Conservation (phyloP, 495 filamentous ascomycete genomes). For the Penicillium ucsense region DNA sequence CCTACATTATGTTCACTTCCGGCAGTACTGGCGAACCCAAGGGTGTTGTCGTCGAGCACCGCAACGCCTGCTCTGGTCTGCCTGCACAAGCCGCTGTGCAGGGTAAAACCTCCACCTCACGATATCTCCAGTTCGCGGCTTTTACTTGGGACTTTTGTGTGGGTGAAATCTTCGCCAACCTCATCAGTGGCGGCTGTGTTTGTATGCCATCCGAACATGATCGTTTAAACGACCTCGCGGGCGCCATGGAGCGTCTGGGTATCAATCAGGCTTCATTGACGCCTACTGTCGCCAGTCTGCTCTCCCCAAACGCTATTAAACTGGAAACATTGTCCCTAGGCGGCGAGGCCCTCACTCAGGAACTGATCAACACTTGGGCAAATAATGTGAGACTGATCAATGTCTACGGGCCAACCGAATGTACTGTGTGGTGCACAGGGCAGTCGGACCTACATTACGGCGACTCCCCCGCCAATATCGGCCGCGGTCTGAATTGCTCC, state of each 20-base stretch:
- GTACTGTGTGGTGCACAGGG: slow-evolving; percentile 7
- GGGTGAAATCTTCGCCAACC: slow-evolving; percentile 43
- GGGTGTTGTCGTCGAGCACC: slow-evolving; percentile 34
- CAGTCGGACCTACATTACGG: slow-evolving; percentile 2
- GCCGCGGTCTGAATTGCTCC: slow-evolving; percentile 10
- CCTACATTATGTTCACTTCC: slow-evolving; percentile 24
- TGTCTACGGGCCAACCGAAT: slow-evolving; percentile 30
- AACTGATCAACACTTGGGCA: slow-evolving; percentile 7
- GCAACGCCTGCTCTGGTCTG: slow-evolving; percentile 13
- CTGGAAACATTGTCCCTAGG: slow-evolving; percentile 14
- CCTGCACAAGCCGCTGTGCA: background rate
- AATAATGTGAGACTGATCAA: slow-evolving; percentile 10
- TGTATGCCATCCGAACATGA: slow-evolving; percentile 29
- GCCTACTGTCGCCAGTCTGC: slow-evolving; percentile 15
- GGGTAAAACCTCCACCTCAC: slow-evolving; percentile 1
- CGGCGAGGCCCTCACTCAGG: slow-evolving; percentile 1
- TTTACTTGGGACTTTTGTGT: slow-evolving; percentile 50
- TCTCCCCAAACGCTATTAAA: slow-evolving; percentile 13
- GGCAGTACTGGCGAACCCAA: slow-evolving; percentile 33
- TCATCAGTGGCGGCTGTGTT: slow-evolving; percentile 27
- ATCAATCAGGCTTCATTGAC: slow-evolving; percentile 20
- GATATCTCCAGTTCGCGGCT: slow-evolving; percentile 50
- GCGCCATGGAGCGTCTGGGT: slow-evolving; percentile 8
- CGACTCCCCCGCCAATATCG: slow-evolving; percentile 12
- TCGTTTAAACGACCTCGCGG: slow-evolving; percentile 15